These are phyloP conservation scores for Nakazawaea peltata DNA, from an alignment of 805 yeast species.

Conservation along the genomic window DNA sequence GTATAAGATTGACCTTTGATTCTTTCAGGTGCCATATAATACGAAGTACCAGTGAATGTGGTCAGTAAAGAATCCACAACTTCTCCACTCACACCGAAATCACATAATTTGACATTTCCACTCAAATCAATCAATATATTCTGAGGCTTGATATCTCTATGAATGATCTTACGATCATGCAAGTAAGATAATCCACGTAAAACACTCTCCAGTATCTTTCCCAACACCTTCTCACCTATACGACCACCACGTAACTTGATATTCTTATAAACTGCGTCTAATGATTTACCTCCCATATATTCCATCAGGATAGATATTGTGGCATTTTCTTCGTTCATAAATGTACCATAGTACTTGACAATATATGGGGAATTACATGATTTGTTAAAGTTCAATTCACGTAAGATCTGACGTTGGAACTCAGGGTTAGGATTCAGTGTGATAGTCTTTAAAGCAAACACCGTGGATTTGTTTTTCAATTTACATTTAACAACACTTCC, in stretches of 20 bases:
- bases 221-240: constrained; percentile 87
- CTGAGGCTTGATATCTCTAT: constrained; percentile 94
- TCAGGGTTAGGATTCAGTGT: constrained; percentile 77
- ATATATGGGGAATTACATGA: constrained; percentile 77
- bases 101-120: constrained; percentile 90
- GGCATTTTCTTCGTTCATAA: constrained; percentile 64
- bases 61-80: constrained; percentile 93
- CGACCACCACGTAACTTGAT: constrained; percentile 72
- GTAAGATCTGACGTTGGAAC: constrained; percentile 78
- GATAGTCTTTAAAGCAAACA: constrained; percentile 79
- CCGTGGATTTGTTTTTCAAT: constrained; percentile 44
- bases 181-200: constrained; percentile 79
- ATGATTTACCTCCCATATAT: constrained; percentile 87
- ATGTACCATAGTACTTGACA: constrained; percentile 90
- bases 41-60: constrained; percentile 95
- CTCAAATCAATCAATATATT: constrained; percentile 68
- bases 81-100: constrained; percentile 96
- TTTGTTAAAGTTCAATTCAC: constrained; percentile 86
- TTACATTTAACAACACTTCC: constrained; percentile 83
- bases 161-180: constrained; percentile 83
- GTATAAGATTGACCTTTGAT: constrained; percentile 94
- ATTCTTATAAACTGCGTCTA: constrained; percentile 84
- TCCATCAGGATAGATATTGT: constrained; percentile 95
- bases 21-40: constrained; percentile 98
- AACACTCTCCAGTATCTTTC: constrained; percentile 83